phyloP scores from a whole-genome alignment of 169 alveolate species.

The Cryptosporidium canis region DNA sequence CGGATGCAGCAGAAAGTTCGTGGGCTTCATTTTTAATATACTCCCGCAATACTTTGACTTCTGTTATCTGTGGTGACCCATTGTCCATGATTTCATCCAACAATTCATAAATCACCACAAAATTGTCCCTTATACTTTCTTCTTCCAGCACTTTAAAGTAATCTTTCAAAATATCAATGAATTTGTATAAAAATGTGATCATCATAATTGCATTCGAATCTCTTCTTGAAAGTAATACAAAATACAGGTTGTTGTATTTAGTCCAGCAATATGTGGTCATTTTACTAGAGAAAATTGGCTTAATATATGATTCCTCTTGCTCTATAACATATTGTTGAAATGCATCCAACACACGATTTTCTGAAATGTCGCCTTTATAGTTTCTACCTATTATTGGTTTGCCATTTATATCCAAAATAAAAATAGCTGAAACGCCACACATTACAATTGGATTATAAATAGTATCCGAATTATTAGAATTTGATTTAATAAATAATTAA shows the following conservation, averaged over 20 bases:
- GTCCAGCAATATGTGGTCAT: constrained; percentile 96
- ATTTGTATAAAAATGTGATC: constrained; percentile 84
- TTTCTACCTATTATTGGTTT: constrained; percentile 89
- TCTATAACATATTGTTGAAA: constrained; percentile 92
- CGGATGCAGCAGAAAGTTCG: constrained; percentile 76
- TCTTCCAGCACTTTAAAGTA: constrained; percentile 97
- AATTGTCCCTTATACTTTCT: constrained; percentile 98
- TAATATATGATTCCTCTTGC: constrained; percentile 91
- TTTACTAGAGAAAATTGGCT: constrained; percentile 94
- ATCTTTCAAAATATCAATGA: constrained; percentile 90
- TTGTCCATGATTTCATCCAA: constrained; percentile 99
- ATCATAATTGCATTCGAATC: constrained; percentile 87
- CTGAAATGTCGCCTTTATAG: constrained; percentile 92
- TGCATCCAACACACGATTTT: constrained; percentile 79
- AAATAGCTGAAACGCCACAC: constrained; percentile 94
- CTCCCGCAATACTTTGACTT: constrained; percentile 91
- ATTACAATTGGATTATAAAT: constrained; percentile 20
- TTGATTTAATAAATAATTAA: neutral
- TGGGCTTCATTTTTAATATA: constrained; percentile 93
- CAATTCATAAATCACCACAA: constrained; percentile 97
- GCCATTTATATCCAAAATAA: constrained; percentile 92
- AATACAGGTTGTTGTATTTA: constrained; percentile 93
- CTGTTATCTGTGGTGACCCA: constrained; percentile 98
- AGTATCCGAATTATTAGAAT: neutral
- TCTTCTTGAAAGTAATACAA: constrained; percentile 82